Evolutionary conservation across 2,329 filamentous ascomycete genomes (phyloP).

Genomic region (Chaetomium sp.): DNA sequence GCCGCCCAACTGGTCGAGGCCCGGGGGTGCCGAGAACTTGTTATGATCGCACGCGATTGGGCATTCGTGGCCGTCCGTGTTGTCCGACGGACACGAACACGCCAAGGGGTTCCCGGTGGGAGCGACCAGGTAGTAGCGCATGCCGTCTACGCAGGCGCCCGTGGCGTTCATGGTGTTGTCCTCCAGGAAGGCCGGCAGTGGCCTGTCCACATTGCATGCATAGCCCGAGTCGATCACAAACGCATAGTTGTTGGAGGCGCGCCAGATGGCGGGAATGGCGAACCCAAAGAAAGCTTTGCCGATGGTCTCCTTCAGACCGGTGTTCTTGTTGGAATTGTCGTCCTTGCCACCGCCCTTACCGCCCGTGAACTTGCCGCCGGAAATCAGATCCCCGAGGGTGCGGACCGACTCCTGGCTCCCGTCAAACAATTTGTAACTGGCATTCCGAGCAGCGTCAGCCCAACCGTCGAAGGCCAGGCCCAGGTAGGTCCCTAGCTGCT

Average conservation of each 20-base stretch:
- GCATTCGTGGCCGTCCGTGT: background rate
- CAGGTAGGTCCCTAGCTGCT: slow-evolving; percentile 26
- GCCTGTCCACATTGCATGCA: slow-evolving; percentile 21
- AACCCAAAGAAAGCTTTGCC: slow-evolving; percentile 27
- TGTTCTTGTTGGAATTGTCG: background rate
- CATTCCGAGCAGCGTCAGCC: slow-evolving; percentile 15
- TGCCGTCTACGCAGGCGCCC: slow-evolving; percentile 25
- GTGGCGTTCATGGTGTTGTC: slow-evolving; percentile 21
- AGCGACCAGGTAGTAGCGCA: slow-evolving; percentile 29
- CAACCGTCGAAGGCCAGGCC: slow-evolving; percentile 25
- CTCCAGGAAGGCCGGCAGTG: slow-evolving; percentile 22
- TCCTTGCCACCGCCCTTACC: slow-evolving; percentile 6
- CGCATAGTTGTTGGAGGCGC: slow-evolving; percentile 20
- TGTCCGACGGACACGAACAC: background rate
- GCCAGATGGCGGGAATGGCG: slow-evolving; percentile 30
- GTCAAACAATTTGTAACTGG: slow-evolving; percentile 22
- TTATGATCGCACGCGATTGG: background rate
- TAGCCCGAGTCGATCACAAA: slow-evolving; percentile 32
- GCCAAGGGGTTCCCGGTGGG: slow-evolving; percentile 21
- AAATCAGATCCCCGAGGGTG: slow-evolving; percentile 23
- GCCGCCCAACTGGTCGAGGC: slow-evolving; percentile 23
- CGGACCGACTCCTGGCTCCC: slow-evolving; percentile 22
- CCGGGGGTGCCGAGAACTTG: slow-evolving; percentile 27
- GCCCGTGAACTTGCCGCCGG: slow-evolving; percentile 26
- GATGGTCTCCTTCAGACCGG: slow-evolving; percentile 14